A percentile compares a stretch with the other conserved stretches of the same genome.
Conservation (phyloP, 2,329 filamentous ascomycete genomes). For the Pestalotiopsis sp. region DNA sequence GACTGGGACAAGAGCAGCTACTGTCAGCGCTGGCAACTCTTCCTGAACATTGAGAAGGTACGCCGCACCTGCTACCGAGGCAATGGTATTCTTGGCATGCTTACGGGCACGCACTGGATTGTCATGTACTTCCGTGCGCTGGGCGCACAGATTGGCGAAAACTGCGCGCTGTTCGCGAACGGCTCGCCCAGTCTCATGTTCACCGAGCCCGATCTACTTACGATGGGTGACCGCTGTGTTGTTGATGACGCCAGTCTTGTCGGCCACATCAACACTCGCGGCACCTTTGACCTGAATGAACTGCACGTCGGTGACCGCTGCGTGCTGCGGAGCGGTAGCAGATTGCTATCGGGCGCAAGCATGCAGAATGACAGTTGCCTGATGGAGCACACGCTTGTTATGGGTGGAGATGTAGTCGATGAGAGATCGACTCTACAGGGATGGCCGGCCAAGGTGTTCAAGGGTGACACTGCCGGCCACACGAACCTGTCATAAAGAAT, state of each 20-base stretch:
- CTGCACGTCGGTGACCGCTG: constrained; percentile 53
- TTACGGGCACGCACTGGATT: constrained; percentile 56
- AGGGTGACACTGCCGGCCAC: constrained; percentile 9
- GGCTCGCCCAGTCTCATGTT: constrained; percentile 55
- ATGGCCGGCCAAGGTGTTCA: constrained; percentile 48
- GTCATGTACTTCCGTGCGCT: constrained; percentile 56
- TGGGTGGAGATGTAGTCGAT: constrained; percentile 58
- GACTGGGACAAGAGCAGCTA: constrained; percentile 61
- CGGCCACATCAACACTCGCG: constrained; percentile 58
- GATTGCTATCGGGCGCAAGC: constrained; percentile 53
- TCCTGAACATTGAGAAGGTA: constrained; percentile 53
- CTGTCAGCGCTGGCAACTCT: constrained; percentile 61
- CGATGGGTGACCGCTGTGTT: constrained; percentile 52
- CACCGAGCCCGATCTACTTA: constrained; percentile 60
- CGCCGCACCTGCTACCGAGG: constrained; percentile 52
- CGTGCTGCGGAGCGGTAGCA: constrained; percentile 53
- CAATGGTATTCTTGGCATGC: constrained; percentile 52
- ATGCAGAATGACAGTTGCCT: constrained; percentile 57
- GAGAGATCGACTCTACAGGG: constrained; percentile 54
- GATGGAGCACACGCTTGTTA: constrained; percentile 59
- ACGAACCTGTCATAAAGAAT: background rate
- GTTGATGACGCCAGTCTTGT: constrained; percentile 60
- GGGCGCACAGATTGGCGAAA: constrained; percentile 54
- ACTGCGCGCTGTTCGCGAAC: constrained; percentile 58
- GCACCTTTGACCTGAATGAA: constrained; percentile 57